Base-by-base conservation (phyloP, 139 green algal species). In the Coelastrella sp. region DNA sequence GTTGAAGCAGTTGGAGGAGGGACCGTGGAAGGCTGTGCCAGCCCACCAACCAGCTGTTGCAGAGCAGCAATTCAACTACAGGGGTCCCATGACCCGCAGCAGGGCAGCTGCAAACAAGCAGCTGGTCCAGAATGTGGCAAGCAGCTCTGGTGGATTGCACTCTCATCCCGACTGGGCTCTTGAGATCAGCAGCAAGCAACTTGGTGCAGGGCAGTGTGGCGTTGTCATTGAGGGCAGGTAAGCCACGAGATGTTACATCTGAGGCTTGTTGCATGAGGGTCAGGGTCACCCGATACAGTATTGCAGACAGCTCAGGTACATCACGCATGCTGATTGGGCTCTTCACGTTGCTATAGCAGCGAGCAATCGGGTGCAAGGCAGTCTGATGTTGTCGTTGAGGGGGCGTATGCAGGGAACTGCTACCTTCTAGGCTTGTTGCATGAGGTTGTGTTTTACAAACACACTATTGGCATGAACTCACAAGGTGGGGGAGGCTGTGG, bases 1-100 rank as follows among this genome's bases (percentile, higher is more conserved):
- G 17, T 73, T 73, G 64, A 73, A 73, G 32, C 64, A 73, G 37
- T 34, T 48, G 35, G n/a, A n/a, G n/a, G n/a, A 69, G 25, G 60
- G 25, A 69, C 60, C 25, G 25, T 34, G 5, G 60, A 15, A 3
- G 30, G 60, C 60, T 69, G 60, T 30, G 19, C 9, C 60, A 40
- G 30, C 25, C 60, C 15, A 34, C 60, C 60, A 40, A n/a, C 60
- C 60, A 69, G 25, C 27, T n/a, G 37, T 30, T 35, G 60, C 21
- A 19, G 60, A 37, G 27, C 25, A 40, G 25, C 19, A 30, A 69
- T 34, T n/a, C 19, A 69, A 30, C 60, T 15, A 23, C 27, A 34
- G 3, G 9, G 30, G 60, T 40, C 60, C 60, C 30, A 34, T 69
- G 37, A 69, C 60, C 60, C 60, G 60, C 60, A 34, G 60, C 60